Evolutionary conservation across 2,329 filamentous ascomycete species (phyloP), one percentile per base, ranked within the genome.

Genomic region (Leptographium lundbergii): DNA sequence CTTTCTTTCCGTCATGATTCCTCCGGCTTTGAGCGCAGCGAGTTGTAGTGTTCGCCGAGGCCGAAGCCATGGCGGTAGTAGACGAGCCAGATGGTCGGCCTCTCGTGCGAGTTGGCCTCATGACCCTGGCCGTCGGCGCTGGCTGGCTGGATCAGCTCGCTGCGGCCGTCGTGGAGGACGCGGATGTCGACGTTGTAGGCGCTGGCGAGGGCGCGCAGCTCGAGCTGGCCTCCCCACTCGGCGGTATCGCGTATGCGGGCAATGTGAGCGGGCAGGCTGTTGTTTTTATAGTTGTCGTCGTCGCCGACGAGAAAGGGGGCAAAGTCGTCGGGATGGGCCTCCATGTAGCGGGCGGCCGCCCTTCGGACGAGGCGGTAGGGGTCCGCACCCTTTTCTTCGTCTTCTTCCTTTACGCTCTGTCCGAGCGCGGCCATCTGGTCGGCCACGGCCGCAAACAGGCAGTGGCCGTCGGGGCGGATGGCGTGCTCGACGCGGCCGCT

Each of bases 41-140:
- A 95, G 70, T 99, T 99, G 73, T 99, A 99, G 74, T 99, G 94
- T 75, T 97, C 94, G 14, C 94, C 94, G 56, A 99, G 75, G 1
- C 92, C 92, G 71, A 95, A 97, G 55, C 89, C 89, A 74, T 96
- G 91, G 66, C 88, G 81, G 72, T 97, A 97, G 72, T 97, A 99
- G 42, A 91, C 92, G 71, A 99, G 71, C 92, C 94, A 97, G 56
- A 95, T 79, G 64, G 81, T 82, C 65, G 81, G 81, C 64, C 52
- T 56, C 17, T 5, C 2, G 5, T 13, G 17, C n/a, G 29, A 72
- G 47, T 29, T 51, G 22, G 27, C 24, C 57, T 42, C 19, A 36
- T 22, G 25, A 14, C 22, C 56, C 14, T n/a, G 24, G 6, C 22
- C 54, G 27, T 65, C 68, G 24, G 73, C 76, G 1, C 68, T 73